phyloP scores from a whole-genome alignment of 1,284 basidiomycete genomes.

The Golubevia pallescens region DNA sequence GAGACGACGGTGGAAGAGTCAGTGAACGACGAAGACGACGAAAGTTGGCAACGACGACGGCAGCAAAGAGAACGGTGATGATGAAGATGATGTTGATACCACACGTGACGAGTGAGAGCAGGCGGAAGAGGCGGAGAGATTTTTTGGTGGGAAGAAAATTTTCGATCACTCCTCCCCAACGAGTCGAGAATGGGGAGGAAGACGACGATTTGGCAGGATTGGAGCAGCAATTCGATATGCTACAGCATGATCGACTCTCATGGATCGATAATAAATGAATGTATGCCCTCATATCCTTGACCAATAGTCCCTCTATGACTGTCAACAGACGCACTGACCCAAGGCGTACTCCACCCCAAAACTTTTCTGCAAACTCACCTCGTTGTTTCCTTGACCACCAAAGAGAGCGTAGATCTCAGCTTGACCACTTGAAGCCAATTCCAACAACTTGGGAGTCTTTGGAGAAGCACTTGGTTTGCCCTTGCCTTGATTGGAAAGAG shows the following conservation, averaged over 20 bases:
- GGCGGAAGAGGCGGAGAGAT: background rate
- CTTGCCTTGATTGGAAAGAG: slow-evolving; percentile 72
- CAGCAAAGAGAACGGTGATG: no score
- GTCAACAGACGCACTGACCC: no score
- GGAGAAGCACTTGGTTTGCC: slow-evolving; percentile 70
- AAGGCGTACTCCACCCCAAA: slow-evolving; percentile 1
- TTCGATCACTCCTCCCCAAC: background rate
- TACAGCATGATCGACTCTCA: no score
- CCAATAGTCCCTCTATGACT: no score
- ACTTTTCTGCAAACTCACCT: slow-evolving; percentile 66
- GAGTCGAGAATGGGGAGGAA: no score
- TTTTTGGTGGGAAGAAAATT: background rate
- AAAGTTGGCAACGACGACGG: background rate
- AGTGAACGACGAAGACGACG: background rate
- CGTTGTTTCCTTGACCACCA: slow-evolving; percentile 98
- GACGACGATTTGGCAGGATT: no score
- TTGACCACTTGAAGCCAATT: slow-evolving; percentile 73
- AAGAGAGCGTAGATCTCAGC: slow-evolving; percentile 91
- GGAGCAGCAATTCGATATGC: no score
- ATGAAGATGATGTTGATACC: no score
- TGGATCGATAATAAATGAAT: no score
- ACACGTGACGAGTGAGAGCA: background rate
- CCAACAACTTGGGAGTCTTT: slow-evolving; percentile 74
- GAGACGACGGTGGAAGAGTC: background rate
- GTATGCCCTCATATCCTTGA: no score